Percentiles rank a stretch among this genome's conserved stretches.
These are phyloP conservation scores for Diospyros lotus DNA, from an alignment of 148 eudicot genomes.

Conservation along the genomic window DNA sequence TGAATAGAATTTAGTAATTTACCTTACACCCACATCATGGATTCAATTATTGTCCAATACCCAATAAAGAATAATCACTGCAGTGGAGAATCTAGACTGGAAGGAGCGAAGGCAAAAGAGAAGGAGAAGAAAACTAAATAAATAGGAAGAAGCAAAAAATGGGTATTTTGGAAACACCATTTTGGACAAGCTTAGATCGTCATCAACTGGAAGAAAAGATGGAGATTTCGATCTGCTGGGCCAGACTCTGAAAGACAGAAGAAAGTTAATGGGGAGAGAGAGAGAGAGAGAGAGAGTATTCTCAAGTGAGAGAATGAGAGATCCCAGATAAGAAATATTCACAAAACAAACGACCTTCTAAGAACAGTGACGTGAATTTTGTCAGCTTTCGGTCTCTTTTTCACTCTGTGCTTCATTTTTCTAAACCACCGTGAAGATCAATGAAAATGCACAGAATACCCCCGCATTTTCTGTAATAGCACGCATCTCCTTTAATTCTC, in stretches of 20 bases:
- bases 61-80: constrained; percentile 20
- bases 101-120: constrained; percentile 2
- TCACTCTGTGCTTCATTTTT: constrained; percentile 47
- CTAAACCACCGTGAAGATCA: too few species aligned
- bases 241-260: constrained; percentile 32
- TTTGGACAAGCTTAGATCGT: constrained; percentile 51
- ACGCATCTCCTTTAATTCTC: too few species aligned
- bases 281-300: constrained; percentile 21
- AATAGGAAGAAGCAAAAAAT: constrained; percentile 19
- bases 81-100: constrained; percentile 13
- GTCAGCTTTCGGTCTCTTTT: constrained; percentile 98
- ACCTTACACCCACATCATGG: constrained; percentile 88
- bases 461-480: too few species aligned
- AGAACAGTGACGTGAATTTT: constrained; percentile 94
- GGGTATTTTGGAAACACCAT: constrained; percentile 34
- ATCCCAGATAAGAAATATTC: constrained; percentile 97
- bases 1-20: constrained; percentile 48
- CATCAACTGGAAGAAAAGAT: constrained; percentile 31
- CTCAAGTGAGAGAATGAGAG: constrained; percentile 49
- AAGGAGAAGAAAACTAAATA: constrained; percentile 14
- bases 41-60: constrained; percentile 23
- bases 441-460: too few species aligned
- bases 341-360: constrained; percentile 91
- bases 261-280: constrained; percentile 25
- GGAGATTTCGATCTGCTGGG: constrained; percentile 89